A percentile compares a stretch with the other conserved stretches of the same genome.
Evolutionary conservation across 345 rosid genomes (phyloP).

Genomic region (Eutrema heterophyllum): DNA sequence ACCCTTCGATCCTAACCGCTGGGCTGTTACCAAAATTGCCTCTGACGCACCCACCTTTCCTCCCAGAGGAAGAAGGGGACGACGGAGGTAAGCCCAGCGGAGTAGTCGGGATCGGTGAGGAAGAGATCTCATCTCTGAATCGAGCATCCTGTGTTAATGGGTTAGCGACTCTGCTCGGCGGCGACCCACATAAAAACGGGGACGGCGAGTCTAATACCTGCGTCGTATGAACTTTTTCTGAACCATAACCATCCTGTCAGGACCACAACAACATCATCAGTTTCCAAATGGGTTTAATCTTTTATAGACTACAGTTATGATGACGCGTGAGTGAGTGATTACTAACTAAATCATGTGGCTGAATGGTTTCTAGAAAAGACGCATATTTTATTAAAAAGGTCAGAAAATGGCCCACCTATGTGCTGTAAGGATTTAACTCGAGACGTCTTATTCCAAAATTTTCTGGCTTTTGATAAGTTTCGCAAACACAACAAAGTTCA

Average conservation of each 20-base stretch:
- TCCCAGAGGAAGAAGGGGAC: slow-evolving; percentile 55
- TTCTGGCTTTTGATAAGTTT: background rate
- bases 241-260: slow-evolving; percentile 54
- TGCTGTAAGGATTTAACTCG: slow-evolving; percentile 23
- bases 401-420: slow-evolving; percentile 12
- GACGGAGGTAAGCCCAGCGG: slow-evolving; percentile 37
- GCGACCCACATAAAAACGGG: slow-evolving; percentile 97
- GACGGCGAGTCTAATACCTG: slow-evolving; percentile 41
- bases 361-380: background rate
- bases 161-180: slow-evolving; percentile 99
- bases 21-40: slow-evolving; percentile 89
- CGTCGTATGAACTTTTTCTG: slow-evolving; percentile 61
- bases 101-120: slow-evolving; percentile 30
- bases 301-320: too few relatives aligned
- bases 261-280: background rate
- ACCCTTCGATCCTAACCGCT: slow-evolving; percentile 83
- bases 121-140: slow-evolving; percentile 61
- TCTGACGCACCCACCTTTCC: slow-evolving; percentile 70
- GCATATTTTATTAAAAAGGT: background rate
- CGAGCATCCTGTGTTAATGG: slow-evolving; percentile 91
- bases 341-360: slow-evolving; percentile 1
- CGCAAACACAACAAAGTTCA: slow-evolving; percentile 4
- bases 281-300: too few relatives aligned
- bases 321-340: slow-evolving; percentile 7
- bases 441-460: slow-evolving; percentile 13